Evolutionary conservation across 2,329 filamentous ascomycete species (phyloP).

Genomic region (Penicillium brasilianum): DNA sequence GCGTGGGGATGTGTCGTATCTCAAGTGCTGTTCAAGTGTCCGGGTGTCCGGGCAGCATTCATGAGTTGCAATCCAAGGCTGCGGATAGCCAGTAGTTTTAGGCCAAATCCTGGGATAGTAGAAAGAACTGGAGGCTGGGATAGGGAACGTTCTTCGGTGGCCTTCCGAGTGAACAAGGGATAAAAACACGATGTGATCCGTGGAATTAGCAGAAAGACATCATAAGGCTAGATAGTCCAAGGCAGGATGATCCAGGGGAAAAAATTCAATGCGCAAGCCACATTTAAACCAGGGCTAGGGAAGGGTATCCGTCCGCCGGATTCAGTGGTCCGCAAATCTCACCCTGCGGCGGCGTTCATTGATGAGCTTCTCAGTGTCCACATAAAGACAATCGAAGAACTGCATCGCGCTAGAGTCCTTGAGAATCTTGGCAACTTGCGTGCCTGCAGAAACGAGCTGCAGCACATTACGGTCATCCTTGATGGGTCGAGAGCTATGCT

Average conservation of each 20-base stretch:
- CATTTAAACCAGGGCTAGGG: not conserved
- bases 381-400: conserved; percentile 79
- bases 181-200: not conserved
- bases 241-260: not conserved
- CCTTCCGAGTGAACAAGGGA: not conserved
- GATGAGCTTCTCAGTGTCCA: conserved; percentile 79
- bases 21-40: not conserved
- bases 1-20: too few species aligned
- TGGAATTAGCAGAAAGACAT: not conserved
- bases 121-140: not conserved
- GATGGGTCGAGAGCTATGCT: conserved; percentile 79
- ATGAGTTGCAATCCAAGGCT: not conserved
- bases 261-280: too few species aligned
- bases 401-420: conserved; percentile 85
- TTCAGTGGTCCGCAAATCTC: conserved; percentile 42
- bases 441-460: conserved; percentile 83
- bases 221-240: not conserved
- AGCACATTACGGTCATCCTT: conserved; percentile 90
- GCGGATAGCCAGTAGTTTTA: not conserved
- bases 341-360: conserved; percentile 63
- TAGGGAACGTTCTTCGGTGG: not conserved
- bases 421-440: conserved; percentile 85
- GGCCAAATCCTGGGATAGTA: not conserved
- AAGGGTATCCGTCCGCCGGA: not conserved
- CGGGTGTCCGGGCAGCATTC: not conserved